A percentile compares a stretch with the other conserved stretches of the same genome.
These are phyloP conservation scores for Epithele typhae DNA, from an alignment of 768 basidiomycete species.

Conservation along the genomic window DNA sequence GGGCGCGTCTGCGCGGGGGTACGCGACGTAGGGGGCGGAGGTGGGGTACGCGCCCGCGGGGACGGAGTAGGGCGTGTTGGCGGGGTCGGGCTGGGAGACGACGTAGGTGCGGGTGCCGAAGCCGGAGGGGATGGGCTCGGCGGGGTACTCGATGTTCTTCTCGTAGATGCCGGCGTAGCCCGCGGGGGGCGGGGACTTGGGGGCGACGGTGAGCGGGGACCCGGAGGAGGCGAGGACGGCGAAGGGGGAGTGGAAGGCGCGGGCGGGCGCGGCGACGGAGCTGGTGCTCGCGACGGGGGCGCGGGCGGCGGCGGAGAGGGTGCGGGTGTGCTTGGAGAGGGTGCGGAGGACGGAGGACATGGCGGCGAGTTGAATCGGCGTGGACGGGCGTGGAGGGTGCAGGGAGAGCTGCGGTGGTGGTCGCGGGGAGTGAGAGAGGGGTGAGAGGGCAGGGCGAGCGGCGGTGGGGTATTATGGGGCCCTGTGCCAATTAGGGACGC, in stretches of 20 bases:
- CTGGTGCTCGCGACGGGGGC: no score
- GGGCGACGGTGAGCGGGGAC: slow-evolving; percentile 29
- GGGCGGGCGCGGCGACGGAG: slow-evolving; percentile 31
- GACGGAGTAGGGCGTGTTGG: slow-evolving; percentile 59
- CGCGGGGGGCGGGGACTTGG: slow-evolving; percentile 21
- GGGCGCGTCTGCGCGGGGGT: slow-evolving; percentile 34
- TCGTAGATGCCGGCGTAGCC: slow-evolving; percentile 42
- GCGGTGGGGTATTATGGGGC: background rate
- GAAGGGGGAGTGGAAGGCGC: slow-evolving; percentile 66
- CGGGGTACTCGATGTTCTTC: slow-evolving; percentile 51
- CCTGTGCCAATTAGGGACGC: slow-evolving; percentile 5
- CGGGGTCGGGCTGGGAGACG: slow-evolving; percentile 67
- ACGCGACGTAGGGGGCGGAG: slow-evolving; percentile 37
- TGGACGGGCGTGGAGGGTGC: background rate
- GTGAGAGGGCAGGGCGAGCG: background rate
- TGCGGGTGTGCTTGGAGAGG: slow-evolving; percentile 25
- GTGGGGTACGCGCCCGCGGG: slow-evolving; percentile 57
- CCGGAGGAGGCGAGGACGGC: slow-evolving; percentile 40
- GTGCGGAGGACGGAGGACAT: slow-evolving; percentile 30
- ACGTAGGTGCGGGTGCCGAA: slow-evolving; percentile 61
- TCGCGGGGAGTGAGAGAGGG: background rate
- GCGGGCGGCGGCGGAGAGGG: slow-evolving; percentile 22
- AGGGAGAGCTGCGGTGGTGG: slow-evolving; percentile 3
- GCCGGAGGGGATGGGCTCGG: slow-evolving; percentile 42
- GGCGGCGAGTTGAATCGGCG: slow-evolving; percentile 10